Conservation (phyloP, 202 grass and related monocot genomes). For the Dendrocalamus latiflorus region DNA sequence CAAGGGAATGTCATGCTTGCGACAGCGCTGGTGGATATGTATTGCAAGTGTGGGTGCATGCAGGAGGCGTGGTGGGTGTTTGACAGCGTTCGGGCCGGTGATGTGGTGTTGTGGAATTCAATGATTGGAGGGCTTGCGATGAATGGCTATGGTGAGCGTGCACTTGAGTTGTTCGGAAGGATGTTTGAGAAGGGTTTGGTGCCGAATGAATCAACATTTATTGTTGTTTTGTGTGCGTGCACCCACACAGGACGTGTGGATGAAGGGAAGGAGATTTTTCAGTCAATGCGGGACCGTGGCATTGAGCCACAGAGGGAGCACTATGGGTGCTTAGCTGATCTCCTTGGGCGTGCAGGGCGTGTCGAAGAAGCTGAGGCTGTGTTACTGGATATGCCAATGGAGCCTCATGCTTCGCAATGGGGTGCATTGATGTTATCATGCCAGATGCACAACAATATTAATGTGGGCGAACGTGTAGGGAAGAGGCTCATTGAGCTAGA, state of each 20-base stretch:
- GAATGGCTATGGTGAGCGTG: conserved; percentile 36
- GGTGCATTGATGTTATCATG: conserved; percentile 63
- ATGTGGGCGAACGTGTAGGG: conserved; percentile 48
- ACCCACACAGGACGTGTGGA: conserved; percentile 49
- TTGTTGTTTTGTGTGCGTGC: conserved; percentile 54
- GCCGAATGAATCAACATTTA: conserved; percentile 45
- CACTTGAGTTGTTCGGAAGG: conserved; percentile 38
- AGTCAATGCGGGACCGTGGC: conserved; percentile 40
- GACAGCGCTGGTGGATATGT: conserved; percentile 67
- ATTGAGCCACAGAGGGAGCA: conserved; percentile 55
- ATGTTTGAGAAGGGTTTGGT: conserved; percentile 39
- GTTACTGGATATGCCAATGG: conserved; percentile 71
- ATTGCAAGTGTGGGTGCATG: conserved; percentile 61
- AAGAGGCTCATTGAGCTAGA: conserved; percentile 60
- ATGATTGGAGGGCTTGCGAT: conserved; percentile 63
- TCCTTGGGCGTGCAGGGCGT: conserved; percentile 48
- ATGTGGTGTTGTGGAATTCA: conserved; percentile 63
- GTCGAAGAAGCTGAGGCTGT: conserved; percentile 51
- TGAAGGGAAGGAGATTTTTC: conserved; percentile 51
- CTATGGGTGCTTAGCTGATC: conserved; percentile 63
- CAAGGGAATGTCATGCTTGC: conserved; percentile 38
- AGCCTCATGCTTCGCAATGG: conserved; percentile 63
- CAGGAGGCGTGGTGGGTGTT: conserved; percentile 47
- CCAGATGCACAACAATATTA: conserved; percentile 37
- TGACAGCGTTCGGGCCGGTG: conserved; percentile 5